Base-by-base conservation (phyloP, 768 basidiomycete species). In the Rubroboletus pulcherrimus region DNA sequence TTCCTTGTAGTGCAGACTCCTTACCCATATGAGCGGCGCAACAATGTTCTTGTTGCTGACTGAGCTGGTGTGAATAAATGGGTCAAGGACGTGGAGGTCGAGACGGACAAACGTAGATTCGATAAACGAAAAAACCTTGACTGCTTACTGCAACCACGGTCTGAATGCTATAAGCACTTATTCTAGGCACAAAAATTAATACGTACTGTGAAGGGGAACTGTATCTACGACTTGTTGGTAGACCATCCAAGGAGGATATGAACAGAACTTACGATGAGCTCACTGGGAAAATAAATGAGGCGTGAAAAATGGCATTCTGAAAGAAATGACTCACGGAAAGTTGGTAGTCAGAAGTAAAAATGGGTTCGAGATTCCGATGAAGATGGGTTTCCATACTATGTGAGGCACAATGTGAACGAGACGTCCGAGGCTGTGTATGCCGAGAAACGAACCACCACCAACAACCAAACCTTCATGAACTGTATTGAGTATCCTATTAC, bases 21-120 rank as follows among this genome's bases (percentile, higher is more conserved):
- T 40, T 43, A 61, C 60, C 46, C 54, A 61, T 46, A 42, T 2
- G 0, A 63, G 7, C 7, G 41, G 58, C 1, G 6, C 8, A 14
- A 39, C 0, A 12, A 56, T n/a, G 0, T 39, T 56, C 24, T n/a
- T n/a, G n/a, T n/a, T 63, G 1, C 45, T 54, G 26, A 63, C 62
- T 63, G 17, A 4, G 2, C 2, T 7, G 1, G 0, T 1, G 3
- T 63, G 17, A 47, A 30, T 30, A n/a, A 48, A 21, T 24, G 1
- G 21, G 9, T 6, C 34, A 47, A 14, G 3, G 5, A 10, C 10
- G 21, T 1, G 21, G 3, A 19, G 11, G 4, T 3, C 2, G 11
- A 35, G 6, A 60, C 62, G 26, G 26, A 63, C 62, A 53, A 21
- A 26, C 0, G 2, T 64, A 63, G 41, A 63, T 42, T 44, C 62